Base-by-base conservation (phyloP, 371 early-diverging fungal genomes). In the Mucor saturninus region DNA sequence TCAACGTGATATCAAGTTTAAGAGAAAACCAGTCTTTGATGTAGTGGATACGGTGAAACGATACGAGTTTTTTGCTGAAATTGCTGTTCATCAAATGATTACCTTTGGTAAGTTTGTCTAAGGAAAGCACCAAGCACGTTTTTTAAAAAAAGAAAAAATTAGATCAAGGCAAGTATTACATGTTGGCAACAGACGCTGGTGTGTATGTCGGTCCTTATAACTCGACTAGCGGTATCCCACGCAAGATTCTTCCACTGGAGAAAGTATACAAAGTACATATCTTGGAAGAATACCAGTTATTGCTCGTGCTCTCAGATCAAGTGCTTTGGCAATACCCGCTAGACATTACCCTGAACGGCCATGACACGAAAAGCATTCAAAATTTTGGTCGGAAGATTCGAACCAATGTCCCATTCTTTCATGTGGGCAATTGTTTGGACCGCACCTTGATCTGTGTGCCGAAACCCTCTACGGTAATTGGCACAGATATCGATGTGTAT, bases 21-120 rank as follows among this genome's bases (percentile, higher is more conserved):
- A 80, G 45, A 77, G 82, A 48, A 59, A 74, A 57, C 74, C 83
- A 59, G 75, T 85, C 42, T 86, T 93, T 75, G 89, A 90, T 49
- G 66, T 90, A 30, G 61, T 73, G 43, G 59, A 74, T 42, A 67
- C 67, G 28, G 61, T 76, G 2, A 73, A 72, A 48, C 59, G 69
- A 28, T 61, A 69, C 29, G 64, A 65, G 6, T 78, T 78, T 30
- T 54, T 66, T 60, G 48, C 67, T 14, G 70, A 76, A 15, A 71
- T 61, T 29, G 64, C 62, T n/a, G 64, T 72, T 40, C 68, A 78
- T 31, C 79, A 81, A 37, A 67, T 74, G 68, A 54, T 71, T 21
- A 66, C 72, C 2, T 79, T 78, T 62, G 64, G 80, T 76, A 76
- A 74, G 67, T 61, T 10, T 1, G 21, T 21, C 1, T 21, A 21